These are phyloP conservation scores for Pseudogymnoascus sp. DNA, from an alignment of 2,329 filamentous ascomycete genomes.

Conservation along the genomic window DNA sequence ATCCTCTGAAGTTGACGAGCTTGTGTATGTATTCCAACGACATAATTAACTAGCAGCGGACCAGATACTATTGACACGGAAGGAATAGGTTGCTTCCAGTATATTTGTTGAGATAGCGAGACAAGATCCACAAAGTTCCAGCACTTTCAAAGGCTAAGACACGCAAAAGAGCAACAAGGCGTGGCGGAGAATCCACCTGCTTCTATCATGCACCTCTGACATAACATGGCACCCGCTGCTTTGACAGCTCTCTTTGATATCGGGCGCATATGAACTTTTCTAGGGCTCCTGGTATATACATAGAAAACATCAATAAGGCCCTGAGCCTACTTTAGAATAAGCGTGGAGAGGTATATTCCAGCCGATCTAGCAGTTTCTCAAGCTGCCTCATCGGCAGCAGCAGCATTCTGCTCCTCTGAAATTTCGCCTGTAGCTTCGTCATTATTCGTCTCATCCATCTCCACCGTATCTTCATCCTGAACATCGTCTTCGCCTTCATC, in stretches of 20 bases:
- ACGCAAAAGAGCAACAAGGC: neutral
- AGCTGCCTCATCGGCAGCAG: neutral
- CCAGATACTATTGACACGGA: neutral
- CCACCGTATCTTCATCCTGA: neutral
- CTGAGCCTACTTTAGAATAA: neutral
- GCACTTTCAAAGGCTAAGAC: neutral
- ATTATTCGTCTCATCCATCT: neutral
- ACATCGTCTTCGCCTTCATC: neutral
- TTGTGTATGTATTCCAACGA: neutral
- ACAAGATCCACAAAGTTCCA: neutral
- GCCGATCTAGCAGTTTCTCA: neutral
- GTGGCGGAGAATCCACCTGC: neutral
- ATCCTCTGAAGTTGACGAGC: neutral
- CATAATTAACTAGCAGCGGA: neutral
- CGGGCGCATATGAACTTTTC: neutral
- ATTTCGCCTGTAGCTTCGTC: neutral
- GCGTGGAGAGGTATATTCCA: neutral
- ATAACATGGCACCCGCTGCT: neutral
- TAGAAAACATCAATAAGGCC: neutral
- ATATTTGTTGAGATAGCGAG: neutral
- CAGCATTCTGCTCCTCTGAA: neutral
- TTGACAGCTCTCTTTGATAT: neutral
- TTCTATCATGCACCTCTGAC: neutral
- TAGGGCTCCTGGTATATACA: neutral
- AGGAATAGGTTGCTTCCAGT: neutral